phyloP scores from a whole-genome alignment of 306 rosid genomes.

The Begonia fuchsioides region DNA sequence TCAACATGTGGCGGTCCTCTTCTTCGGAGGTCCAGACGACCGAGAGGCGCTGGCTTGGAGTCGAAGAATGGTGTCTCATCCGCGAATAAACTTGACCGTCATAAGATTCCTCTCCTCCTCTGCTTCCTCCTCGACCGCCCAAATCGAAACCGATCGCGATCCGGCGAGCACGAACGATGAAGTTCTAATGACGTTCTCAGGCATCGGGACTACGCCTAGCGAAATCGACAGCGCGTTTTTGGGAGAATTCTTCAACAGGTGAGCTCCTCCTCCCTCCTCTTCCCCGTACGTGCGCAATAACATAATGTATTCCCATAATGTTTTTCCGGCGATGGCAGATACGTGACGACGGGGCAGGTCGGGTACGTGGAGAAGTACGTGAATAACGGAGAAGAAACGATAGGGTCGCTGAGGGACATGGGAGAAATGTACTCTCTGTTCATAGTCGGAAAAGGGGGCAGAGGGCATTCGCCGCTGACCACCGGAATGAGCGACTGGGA shows the following conservation, averaged over 20 bases:
- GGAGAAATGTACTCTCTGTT: constrained; percentile 73
- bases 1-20: constrained; percentile 60
- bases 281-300: too few species aligned
- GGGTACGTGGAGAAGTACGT: constrained; percentile 72
- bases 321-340: constrained; percentile 9
- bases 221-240: constrained; percentile 59
- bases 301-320: too few species aligned
- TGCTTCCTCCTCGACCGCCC: constrained; percentile 5
- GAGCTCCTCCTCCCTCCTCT: not conserved
- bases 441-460: constrained; percentile 73
- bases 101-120: constrained; percentile 28
- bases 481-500: constrained; percentile 93
- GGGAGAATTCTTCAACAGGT: constrained; percentile 65
- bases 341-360: constrained; percentile 62
- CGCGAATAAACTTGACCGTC: constrained; percentile 46
- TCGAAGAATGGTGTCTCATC: constrained; percentile 43
- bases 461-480: constrained; percentile 66
- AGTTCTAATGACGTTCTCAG: constrained; percentile 46
- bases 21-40: constrained; percentile 75
- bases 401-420: constrained; percentile 37
- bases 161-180: constrained; percentile 21
- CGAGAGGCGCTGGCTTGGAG: constrained; percentile 88
- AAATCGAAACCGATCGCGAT: constrained; percentile 10
- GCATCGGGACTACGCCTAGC: constrained; percentile 24
- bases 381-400: constrained; percentile 48